Base-by-base conservation (phyloP, 2,329 filamentous ascomycete species). In the Rugonectria rugulosa region DNA sequence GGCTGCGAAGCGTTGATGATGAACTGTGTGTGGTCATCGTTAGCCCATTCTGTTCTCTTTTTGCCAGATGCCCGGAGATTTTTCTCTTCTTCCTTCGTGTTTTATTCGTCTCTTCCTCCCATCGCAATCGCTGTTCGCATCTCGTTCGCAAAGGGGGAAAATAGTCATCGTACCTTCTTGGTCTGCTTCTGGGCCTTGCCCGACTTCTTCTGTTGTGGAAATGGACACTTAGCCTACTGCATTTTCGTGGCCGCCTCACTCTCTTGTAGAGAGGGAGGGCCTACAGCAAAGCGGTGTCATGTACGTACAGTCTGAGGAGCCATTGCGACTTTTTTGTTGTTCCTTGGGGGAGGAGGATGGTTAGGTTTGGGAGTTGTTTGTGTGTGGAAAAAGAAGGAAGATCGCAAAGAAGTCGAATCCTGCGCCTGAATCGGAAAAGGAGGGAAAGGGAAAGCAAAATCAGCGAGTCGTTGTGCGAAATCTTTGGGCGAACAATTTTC, bases 1-100 rank as follows among this genome's bases (percentile, higher is more conserved):
- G 95, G 95, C 84, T 98, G 94, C 74, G 91, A 93, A 80, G 93
- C 94, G 85, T 99, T 96, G 91, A 99, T 98, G 85, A 96, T 89
- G 89, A 92, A 99, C 94, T 96, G 70, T 17, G 19, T 14, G 3
- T 15, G 12, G 17, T 19, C 20, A 29, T 14, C 14, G 57, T 68
- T 56, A 67, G 67, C 19, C 12, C n/a, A n/a, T n/a, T n/a, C n/a
- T n/a, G n/a, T n/a, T n/a, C n/a, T n/a, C n/a, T n/a, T n/a, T n/a
- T n/a, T n/a, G n/a, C n/a, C n/a, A n/a, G n/a, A n/a, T n/a, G n/a
- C n/a, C n/a, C n/a, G n/a, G n/a, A n/a, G n/a, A n/a, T n/a, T n/a
- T n/a, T n/a, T n/a, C n/a, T 21, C 26, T 29, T n/a, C 7, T 19
- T 40, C 15, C 24, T 23, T 27, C 4, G 10, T 20, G 10, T 23